Evolutionary conservation across 352 stramenopile genomes (phyloP).

Genomic region (Phytophthora meadii): DNA sequence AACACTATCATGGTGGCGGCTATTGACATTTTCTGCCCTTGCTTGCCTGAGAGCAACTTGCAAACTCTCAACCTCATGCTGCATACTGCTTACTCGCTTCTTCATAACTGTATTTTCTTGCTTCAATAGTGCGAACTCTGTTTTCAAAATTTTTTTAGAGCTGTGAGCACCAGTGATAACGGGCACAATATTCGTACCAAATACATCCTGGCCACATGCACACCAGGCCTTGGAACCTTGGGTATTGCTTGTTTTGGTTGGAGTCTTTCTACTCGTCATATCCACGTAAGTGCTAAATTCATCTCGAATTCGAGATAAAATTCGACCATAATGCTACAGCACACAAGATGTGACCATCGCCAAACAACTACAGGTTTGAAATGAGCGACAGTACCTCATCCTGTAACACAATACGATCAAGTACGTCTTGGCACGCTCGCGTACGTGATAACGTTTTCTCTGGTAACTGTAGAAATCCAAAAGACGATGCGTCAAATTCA

Average conservation of each 20-base stretch:
- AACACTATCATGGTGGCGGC: conserved; percentile 9
- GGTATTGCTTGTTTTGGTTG: conserved; percentile 11
- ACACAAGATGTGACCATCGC: neutral
- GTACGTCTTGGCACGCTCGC: conserved; percentile 52
- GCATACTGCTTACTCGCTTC: conserved; percentile 52
- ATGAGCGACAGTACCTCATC: conserved; percentile 53
- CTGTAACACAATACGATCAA: conserved; percentile 63
- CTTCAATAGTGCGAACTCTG: conserved; percentile 55
- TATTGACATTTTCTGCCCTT: conserved; percentile 1
- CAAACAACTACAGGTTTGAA: no score
- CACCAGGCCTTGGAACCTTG: conserved; percentile 22
- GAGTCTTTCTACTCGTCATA: conserved; percentile 30
- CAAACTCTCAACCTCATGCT: conserved; percentile 58
- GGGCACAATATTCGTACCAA: conserved; percentile 18
- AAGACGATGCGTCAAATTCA: conserved; percentile 3
- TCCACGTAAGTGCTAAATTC: conserved; percentile 68
- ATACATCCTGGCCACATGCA: conserved; percentile 31
- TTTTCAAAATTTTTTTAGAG: neutral
- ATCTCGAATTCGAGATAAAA: conserved; percentile 67
- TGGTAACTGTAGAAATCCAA: conserved; percentile 41
- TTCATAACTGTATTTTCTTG: conserved; percentile 70
- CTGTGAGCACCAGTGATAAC: neutral
- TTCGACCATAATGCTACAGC: conserved; percentile 55
- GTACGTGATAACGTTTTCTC: conserved; percentile 62
- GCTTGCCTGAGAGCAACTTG: conserved; percentile 41